These are phyloP conservation scores for Trebouxia sp. DNA, from an alignment of 139 green algal species.

Conservation along the genomic window DNA sequence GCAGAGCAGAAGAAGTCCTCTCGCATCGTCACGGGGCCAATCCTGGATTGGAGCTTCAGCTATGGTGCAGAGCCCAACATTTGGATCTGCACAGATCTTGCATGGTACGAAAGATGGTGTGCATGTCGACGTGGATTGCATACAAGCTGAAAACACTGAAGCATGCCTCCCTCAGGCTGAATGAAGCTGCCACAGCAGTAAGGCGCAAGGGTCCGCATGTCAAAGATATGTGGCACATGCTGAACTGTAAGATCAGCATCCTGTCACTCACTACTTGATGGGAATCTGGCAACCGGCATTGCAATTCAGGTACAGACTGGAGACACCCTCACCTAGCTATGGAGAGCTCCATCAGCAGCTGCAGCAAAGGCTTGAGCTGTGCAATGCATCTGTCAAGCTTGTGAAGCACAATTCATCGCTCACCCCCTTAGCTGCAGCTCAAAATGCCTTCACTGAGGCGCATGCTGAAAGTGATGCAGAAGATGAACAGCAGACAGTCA, in stretches of 20 bases:
- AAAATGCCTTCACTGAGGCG: neutral
- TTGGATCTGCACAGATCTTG: conserved; percentile 43
- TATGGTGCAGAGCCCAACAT: conserved; percentile 43
- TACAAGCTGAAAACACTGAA: no score
- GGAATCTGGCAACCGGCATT: no score
- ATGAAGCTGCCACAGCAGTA: no score
- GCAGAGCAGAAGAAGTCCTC: neutral
- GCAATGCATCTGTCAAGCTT: neutral
- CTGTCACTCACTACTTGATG: no score
- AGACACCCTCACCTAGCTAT: conserved; percentile 14
- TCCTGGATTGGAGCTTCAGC: conserved; percentile 50
- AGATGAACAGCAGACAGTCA: neutral
- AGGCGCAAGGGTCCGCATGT: no score
- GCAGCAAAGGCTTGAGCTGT: conserved; percentile 33
- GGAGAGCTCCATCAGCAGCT: neutral
- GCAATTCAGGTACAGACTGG: conserved; percentile 30
- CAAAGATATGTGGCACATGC: no score
- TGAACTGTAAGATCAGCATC: no score
- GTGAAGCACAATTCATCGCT: neutral
- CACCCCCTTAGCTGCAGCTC: conserved; percentile 9
- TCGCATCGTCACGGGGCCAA: neutral
- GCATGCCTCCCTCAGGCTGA: no score
- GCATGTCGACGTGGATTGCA: no score
- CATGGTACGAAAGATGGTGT: no score
- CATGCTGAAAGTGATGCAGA: neutral